These are phyloP conservation scores for Heliosperma pusillum DNA, from an alignment of 148 eudicot genomes.

Conservation along the genomic window DNA sequence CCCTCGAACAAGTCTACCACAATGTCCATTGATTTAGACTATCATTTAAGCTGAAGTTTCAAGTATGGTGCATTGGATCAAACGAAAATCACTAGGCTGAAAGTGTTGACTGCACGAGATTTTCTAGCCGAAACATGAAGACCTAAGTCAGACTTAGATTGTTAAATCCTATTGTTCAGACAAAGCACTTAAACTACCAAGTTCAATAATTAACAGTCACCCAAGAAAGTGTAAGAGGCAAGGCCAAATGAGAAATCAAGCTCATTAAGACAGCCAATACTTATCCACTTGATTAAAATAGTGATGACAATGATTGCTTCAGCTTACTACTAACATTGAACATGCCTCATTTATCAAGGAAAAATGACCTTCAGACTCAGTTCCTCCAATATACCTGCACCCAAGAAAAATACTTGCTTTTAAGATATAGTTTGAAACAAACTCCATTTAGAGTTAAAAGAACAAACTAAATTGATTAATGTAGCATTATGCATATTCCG, in stretches of 20 bases:
- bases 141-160: background rate
- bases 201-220: no score
- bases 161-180: background rate
- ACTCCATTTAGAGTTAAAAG: background rate
- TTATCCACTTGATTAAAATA: background rate
- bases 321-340: conserved; percentile 86
- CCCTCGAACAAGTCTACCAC: background rate
- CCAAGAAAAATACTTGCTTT: conserved; percentile 18
- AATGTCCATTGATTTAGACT: background rate
- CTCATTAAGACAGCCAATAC: background rate
- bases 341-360: conserved; percentile 91
- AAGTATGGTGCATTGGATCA: background rate
- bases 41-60: background rate
- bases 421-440: conserved; percentile 2
- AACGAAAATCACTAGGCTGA: background rate
- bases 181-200: background rate
- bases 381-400: conserved; percentile 91
- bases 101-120: no score
- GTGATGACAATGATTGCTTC: background rate
- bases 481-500: background rate
- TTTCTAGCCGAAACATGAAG: no score
- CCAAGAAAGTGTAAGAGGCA: background rate
- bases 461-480: no score
- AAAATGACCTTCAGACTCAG: conserved; percentile 84
- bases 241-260: background rate